Evolutionary conservation across 805 yeast genomes (phyloP).

Genomic region (Sporopachydermia lactativora): DNA sequence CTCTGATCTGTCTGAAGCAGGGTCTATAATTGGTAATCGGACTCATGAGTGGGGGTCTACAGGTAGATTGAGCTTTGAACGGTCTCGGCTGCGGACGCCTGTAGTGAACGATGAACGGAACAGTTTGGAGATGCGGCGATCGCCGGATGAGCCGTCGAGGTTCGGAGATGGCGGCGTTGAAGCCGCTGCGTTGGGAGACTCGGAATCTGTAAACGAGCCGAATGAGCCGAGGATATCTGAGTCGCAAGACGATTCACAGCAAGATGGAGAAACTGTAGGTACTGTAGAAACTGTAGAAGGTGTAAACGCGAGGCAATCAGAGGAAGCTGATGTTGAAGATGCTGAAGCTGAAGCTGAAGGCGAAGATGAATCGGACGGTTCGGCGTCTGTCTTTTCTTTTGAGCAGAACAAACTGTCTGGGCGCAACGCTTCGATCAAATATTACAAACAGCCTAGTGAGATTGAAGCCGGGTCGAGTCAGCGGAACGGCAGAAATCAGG

Average conservation of each 20-base stretch:
- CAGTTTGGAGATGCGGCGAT: too few relatives aligned
- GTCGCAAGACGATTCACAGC: constrained; percentile 1
- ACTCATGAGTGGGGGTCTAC: constrained; percentile 35
- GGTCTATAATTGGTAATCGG: constrained; percentile 29
- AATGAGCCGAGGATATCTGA: too few relatives aligned
- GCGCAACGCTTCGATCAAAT: constrained; percentile 2
- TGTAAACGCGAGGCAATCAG: too few relatives aligned
- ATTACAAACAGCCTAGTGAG: not conserved
- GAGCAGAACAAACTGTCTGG: constrained; percentile 1
- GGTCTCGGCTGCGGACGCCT: not conserved
- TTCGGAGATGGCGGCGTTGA: not conserved
- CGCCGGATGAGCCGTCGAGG: too few relatives aligned
- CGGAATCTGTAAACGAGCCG: not conserved
- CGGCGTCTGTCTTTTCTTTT: constrained; percentile 3
- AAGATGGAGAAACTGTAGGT: constrained; percentile 8
- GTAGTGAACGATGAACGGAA: too few relatives aligned
- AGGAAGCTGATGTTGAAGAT: constrained; percentile 8
- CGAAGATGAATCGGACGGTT: not conserved
- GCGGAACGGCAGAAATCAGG: too few relatives aligned
- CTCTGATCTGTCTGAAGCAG: constrained; percentile 8
- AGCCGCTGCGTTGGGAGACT: not conserved
- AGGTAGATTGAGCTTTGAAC: not conserved
- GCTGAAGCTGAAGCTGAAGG: not conserved
- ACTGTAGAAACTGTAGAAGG: too few relatives aligned
- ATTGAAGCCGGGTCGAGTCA: too few relatives aligned